A percentile compares a stretch with the other conserved stretches of the same genome.
These are phyloP conservation scores for Xylaria sp. DNA, from an alignment of 2,329 filamentous ascomycete genomes.

Conservation along the genomic window DNA sequence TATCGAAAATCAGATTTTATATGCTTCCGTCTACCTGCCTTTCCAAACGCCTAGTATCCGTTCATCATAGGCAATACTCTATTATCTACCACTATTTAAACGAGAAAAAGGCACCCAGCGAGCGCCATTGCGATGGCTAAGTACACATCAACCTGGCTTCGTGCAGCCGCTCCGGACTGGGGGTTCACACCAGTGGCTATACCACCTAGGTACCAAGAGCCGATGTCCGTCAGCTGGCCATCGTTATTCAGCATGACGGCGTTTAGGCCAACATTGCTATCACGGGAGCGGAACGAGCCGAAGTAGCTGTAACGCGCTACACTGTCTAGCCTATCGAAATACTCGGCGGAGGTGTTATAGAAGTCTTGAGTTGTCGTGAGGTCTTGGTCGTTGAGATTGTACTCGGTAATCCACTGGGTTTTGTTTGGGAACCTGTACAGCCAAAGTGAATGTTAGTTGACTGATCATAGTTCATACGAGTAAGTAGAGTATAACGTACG, in stretches of 20 bases:
- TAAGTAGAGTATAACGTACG: slow-evolving; percentile 43
- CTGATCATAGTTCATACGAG: background rate
- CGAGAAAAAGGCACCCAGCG: slow-evolving; percentile 19
- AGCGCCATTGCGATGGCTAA: slow-evolving; percentile 17
- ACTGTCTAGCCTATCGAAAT: slow-evolving; percentile 71
- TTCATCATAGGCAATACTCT: slow-evolving; percentile 4
- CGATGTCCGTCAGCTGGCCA: slow-evolving; percentile 78
- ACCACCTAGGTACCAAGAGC: slow-evolving; percentile 78
- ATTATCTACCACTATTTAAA: too few relatives aligned
- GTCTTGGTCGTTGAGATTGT: slow-evolving; percentile 68
- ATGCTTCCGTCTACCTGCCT: slow-evolving; percentile 12
- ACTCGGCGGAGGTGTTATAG: slow-evolving; percentile 73
- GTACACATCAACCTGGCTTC: background rate
- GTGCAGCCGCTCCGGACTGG: slow-evolving; percentile 33
- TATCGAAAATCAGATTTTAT: slow-evolving; percentile 7
- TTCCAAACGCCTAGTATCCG: slow-evolving; percentile 26
- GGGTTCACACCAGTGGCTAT: slow-evolving; percentile 58
- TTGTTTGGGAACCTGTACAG: slow-evolving; percentile 64
- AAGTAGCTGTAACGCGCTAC: slow-evolving; percentile 79
- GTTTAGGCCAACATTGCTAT: slow-evolving; percentile 79
- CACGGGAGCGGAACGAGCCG: slow-evolving; percentile 74
- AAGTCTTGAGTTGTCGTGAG: slow-evolving; percentile 69
- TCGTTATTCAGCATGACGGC: slow-evolving; percentile 74
- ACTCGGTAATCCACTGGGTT: slow-evolving; percentile 83
- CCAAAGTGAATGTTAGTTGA: background rate